Base-by-base conservation (phyloP, 2,329 filamentous ascomycete species). In the Pseudocercospora macadamiae region DNA sequence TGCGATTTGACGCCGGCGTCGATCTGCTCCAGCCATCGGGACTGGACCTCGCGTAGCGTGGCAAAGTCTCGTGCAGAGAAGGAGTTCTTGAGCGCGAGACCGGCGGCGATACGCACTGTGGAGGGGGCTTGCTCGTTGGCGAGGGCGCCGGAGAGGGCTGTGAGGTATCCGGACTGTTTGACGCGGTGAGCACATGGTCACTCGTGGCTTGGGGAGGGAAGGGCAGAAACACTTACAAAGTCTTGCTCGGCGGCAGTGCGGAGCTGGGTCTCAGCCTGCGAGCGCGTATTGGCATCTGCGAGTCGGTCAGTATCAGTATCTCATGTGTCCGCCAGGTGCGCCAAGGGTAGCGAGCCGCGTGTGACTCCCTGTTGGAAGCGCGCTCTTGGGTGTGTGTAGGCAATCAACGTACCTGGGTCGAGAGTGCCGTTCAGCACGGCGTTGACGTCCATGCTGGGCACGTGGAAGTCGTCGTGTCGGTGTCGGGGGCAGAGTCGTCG, bases 361-460 rank as follows among this genome's bases (percentile, higher is more conserved):
- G 42, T 47, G 42, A 47, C 42, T 47, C 42, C 42, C 42, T 47
- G 42, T 28, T 26, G 42, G 37, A n/a, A 42, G 37, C 37, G 37
- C 37, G 37, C 23, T 47, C 53, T 48, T 18, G 67, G 72, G 51
- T 70, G 68, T 1, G 67, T 70, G 32, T 75, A n/a, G 73, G 73
- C 73, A 67, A 7, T 75, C 58, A 39, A 72, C 89, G 77, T 82
- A 97, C 95, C 93, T 75, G 93, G 85, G 75, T 93, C 96, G 80
- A 97, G 87, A 78, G 95, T 97, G 83, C 93, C 93, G 80, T 91
- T 87, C 83, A 99, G 89, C 82, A 99, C 93, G 82, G 92, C 89
- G 83, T 93, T 96, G 83, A 97, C 96, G 82, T 97, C 91, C 89
- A 96, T 93, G 82, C 86, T 91, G 68, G 66, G 62, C 61, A 58